Evolutionary conservation across 179 eudicot genomes (phyloP).

Genomic region (Pouteria campechiana): DNA sequence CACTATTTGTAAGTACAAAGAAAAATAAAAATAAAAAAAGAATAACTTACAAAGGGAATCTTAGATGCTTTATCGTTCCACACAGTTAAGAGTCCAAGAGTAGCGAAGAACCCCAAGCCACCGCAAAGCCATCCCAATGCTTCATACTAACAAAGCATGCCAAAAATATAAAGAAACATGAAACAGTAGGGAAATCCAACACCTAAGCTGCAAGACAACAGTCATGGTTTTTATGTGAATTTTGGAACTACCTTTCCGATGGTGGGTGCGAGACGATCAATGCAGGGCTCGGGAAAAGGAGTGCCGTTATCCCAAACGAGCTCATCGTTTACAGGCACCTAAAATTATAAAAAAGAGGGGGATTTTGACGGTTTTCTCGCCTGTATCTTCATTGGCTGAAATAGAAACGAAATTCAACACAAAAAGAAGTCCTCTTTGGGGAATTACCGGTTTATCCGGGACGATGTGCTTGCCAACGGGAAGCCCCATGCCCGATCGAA

Average conservation of each 20-base stretch:
- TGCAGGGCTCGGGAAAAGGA: constrained; percentile 77
- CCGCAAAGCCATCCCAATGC: constrained; percentile 93
- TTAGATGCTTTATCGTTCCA: constrained; percentile 85
- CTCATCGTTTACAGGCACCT: constrained; percentile 72
- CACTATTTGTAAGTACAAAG: neutral
- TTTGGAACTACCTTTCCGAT: constrained; percentile 54
- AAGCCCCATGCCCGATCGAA: constrained; percentile 85
- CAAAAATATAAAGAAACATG: neutral
- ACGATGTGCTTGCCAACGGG: constrained; percentile 94
- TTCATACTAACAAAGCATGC: constrained; percentile 49
- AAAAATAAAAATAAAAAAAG: neutral
- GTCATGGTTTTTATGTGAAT: neutral
- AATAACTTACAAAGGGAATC: constrained; percentile 65
- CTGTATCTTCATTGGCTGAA: too few relatives aligned
- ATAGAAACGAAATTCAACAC: neutral
- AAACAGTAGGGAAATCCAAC: neutral
- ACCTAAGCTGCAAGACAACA: neutral
- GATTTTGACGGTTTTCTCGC: too few relatives aligned
- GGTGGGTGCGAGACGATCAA: constrained; percentile 90
- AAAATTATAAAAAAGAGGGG: neutral
- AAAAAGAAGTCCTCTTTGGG: neutral
- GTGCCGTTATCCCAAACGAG: constrained; percentile 89
- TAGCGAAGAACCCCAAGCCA: constrained; percentile 64
- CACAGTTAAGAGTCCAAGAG: constrained; percentile 63
- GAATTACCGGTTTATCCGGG: constrained; percentile 67